Base-by-base conservation (phyloP, 2,329 filamentous ascomycete species). In the Diaporthe eres region DNA sequence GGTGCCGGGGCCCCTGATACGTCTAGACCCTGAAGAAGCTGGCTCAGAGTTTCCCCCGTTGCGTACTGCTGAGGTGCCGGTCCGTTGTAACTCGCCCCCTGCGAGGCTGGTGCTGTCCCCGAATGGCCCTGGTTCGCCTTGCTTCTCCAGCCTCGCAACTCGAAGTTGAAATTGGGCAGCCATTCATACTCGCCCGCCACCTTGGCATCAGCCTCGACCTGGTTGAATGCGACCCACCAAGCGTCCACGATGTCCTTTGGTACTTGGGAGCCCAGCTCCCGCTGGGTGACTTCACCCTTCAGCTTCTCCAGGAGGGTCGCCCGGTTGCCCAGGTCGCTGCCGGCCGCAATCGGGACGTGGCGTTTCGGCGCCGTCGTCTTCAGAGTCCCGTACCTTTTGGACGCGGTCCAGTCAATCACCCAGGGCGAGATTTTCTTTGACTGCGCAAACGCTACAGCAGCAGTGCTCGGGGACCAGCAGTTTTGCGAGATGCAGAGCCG, bases 161-260 rank as follows among this genome's bases (percentile, higher is more conserved):
- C 37, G 8, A 70, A 13, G 65, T 42, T 19, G 31, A 55, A 70
- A 37, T 42, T 70, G 13, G 65, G 65, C 49, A 70, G 13, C 65
- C 65, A 70, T 2, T 42, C 34, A 8, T 19, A 13, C 2, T 70
- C 28, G 10, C 42, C 49, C 17, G 65, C 55, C 34, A 70, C 65
- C 47, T 4, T 55, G n/a, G 65, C 31, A 9, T 55, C 65, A 1
- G 31, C 49, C 34, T 55, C 34, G 2, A 9, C 31, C 17, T 70
- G 47, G 8, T 19, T 39, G 8, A 42, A 6, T 2, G 49, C n/a
- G 49, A 8, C 34, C 47, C 34, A 42, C 34, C 55, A 70, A 6
- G 13, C 1, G 31, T 70, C 47, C 9, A 25, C 5, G n/a, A 70
- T 70, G 17, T 70, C 65, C 4, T 6, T 15, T 22, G 65, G 49